Base-by-base conservation (phyloP, 257 asterid genomes). In the Apocynum venetum region DNA sequence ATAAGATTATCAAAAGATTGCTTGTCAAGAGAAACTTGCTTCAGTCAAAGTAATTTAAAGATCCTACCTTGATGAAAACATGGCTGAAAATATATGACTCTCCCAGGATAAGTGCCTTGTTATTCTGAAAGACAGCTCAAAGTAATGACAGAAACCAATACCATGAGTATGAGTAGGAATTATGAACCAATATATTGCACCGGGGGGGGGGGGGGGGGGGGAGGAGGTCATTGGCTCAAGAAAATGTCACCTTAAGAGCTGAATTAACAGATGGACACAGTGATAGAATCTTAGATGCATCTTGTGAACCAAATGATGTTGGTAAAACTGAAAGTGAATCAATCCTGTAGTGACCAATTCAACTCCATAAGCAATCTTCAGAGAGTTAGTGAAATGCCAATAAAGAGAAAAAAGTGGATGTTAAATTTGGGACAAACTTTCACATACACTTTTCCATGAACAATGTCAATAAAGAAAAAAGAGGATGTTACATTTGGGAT, bases 321-420 rank as follows among this genome's bases (percentile, higher is more conserved):
- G 99, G 98, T 76, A 96, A 87, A 69, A 91, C 92, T 46, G 96
- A 89, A 74, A 96, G 96, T 25, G 97, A 87, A 86, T 90, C 93
- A 82, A 96, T 81, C 99, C 99, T 95, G 94, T 83, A 86, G 74
- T 81, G 35, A 38, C 65, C 73, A 47, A 47, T 40, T 40, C 14
- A 70, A 57, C 69, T 43, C 10, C 47, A 67, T 76, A 46, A 79
- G 74, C 17, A 77, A 59, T 53, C 69, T 81, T 75, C 82, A 76
- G 13, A 43, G 46, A 35, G 43, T 13, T n/a, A 20, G 35, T 11
- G 40, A 72, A 59, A 41, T 2, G n/a, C 38, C 41, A 61, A 40
- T 41, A 36, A 77, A 46, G 63, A 61, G 65, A 19, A 17, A 51
- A 10, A 48, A 35, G 4, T 5, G 2, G 19, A 47, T 38, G 9